These are phyloP conservation scores for Dittrichia graveolens DNA, from an alignment of 129 eudicot species.

Conservation along the genomic window DNA sequence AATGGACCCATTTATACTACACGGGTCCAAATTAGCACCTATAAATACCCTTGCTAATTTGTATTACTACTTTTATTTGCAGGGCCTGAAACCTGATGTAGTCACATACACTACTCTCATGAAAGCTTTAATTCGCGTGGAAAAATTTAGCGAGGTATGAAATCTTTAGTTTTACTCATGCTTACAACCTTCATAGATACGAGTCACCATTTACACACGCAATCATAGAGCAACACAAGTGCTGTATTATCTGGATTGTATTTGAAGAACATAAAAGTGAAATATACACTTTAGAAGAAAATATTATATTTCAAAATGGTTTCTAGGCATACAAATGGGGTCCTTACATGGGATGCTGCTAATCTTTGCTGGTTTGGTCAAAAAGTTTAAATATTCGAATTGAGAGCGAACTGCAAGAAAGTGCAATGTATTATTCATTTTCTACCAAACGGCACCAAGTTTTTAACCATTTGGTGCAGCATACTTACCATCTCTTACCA, in stretches of 20 bases:
- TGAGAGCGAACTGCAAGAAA: too few relatives aligned
- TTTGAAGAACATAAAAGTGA: not conserved
- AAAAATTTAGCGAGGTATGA: conserved; percentile 71
- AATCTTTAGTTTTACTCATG: not conserved
- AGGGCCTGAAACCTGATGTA: conserved; percentile 91
- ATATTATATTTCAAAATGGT: not conserved
- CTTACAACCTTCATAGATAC: not conserved
- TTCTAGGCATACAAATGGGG: conserved; percentile 1
- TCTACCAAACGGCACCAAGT: too few relatives aligned
- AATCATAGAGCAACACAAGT: not conserved
- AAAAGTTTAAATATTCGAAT: too few relatives aligned
- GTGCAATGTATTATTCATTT: too few relatives aligned
- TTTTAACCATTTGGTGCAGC: not conserved
- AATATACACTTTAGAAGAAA: not conserved
- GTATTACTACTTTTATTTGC: conserved; percentile 25
- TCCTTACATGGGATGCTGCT: not conserved
- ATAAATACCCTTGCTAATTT: not conserved
- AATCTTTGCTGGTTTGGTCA: too few relatives aligned
- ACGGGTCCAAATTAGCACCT: not conserved
- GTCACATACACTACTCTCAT: conserved; percentile 93
- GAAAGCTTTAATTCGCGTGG: conserved; percentile 90
- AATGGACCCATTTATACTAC: not conserved
- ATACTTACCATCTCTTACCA: not conserved
- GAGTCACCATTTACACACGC: not conserved
- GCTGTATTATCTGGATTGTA: not conserved